Evolutionary conservation across 768 basidiomycete genomes (phyloP).

Genomic region (Macrolepiota fuliginosa): DNA sequence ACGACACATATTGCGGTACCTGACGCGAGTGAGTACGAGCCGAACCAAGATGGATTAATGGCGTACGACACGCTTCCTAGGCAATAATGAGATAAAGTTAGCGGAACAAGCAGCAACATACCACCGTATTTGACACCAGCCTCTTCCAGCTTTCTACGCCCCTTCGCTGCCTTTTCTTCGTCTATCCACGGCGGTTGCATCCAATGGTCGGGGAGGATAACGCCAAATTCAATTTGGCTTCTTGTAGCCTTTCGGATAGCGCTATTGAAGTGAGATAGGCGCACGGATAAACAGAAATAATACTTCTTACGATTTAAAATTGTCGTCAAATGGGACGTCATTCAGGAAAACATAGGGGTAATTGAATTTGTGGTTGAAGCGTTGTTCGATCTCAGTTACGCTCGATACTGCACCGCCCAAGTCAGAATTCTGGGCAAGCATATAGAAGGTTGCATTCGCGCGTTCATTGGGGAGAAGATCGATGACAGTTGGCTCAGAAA

Average conservation of each 20-base stretch:
- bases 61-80: conserved; percentile 22
- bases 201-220: conserved; percentile 73
- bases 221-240: conserved; percentile 47
- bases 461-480: background rate
- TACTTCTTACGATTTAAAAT: conserved; percentile 59
- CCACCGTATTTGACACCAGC: conserved; percentile 44
- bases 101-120: conserved; percentile 10
- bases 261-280: conserved; percentile 10
- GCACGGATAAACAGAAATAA: background rate
- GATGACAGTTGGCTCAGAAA: too few relatives aligned
- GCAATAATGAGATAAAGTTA: conserved; percentile 21
- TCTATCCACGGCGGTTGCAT: conserved; percentile 77
- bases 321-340: conserved; percentile 73
- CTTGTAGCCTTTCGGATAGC: conserved; percentile 24
- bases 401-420: conserved; percentile 56
- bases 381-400: conserved; percentile 73
- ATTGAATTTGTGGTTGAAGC: conserved; percentile 73
- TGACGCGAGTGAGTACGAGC: conserved; percentile 26
- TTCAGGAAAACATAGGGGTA: conserved; percentile 93
- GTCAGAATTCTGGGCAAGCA: conserved; percentile 67
- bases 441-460: conserved; percentile 39
- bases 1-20: conserved; percentile 77
- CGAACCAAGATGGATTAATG: background rate
- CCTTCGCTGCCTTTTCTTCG: conserved; percentile 56
- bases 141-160: conserved; percentile 60